Percentiles rank a stretch among this genome's conserved stretches.
These are phyloP conservation scores for Cerioporus squamosus DNA, from an alignment of 1,284 basidiomycete genomes.

Conservation along the genomic window DNA sequence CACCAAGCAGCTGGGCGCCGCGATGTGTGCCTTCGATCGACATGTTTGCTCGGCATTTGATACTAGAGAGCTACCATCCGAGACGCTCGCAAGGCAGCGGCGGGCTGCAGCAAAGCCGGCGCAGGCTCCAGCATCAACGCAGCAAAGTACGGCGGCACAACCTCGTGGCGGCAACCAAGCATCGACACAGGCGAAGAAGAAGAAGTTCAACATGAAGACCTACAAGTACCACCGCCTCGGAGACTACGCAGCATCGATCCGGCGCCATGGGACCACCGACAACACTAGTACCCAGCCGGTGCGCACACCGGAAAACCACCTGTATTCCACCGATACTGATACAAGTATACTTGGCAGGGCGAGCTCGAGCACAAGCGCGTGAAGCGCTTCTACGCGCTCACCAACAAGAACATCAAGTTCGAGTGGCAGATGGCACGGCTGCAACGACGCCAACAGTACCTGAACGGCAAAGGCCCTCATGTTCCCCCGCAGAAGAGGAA, in stretches of 20 bases:
- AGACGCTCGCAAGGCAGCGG: slow-evolving; percentile 17
- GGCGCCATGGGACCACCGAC: background rate
- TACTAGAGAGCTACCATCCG: slow-evolving; percentile 32
- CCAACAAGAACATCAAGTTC: background rate
- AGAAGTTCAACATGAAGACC: background rate
- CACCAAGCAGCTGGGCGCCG: slow-evolving; percentile 26
- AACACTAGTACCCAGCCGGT: background rate
- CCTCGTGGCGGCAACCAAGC: no score
- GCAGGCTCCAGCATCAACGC: no score
- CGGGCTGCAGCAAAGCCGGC: background rate
- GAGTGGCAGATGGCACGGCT: background rate
- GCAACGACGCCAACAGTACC: no score
- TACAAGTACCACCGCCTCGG: background rate
- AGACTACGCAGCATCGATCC: background rate
- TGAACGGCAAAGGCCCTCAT: no score
- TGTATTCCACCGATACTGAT: background rate
- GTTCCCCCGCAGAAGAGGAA: no score
- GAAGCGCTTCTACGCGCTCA: background rate
- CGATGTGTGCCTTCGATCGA: slow-evolving; percentile 22
- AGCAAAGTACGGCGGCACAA: no score
- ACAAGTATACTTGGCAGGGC: background rate
- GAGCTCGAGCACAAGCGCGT: background rate
- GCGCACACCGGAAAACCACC: background rate
- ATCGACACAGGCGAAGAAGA: no score
- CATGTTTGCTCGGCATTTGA: slow-evolving; percentile 17